Base-by-base conservation (phyloP, 106 monocot genomes). In the Acorus gramineus region DNA sequence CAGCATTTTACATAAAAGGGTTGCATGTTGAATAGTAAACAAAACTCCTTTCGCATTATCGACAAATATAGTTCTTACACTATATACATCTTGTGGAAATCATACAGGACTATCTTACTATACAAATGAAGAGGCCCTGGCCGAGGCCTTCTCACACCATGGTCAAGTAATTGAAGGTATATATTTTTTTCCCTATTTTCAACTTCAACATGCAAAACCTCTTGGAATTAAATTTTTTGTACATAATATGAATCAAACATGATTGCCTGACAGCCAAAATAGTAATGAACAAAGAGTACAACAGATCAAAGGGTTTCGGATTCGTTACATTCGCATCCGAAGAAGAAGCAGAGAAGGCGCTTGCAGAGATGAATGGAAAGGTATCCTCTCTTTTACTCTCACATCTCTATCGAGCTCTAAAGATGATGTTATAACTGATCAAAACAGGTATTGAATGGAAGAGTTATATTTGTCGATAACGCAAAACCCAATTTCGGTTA, bases 151-250 rank as follows among this genome's bases (percentile, higher is more conserved):
- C 59, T 72, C 81, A 47, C 86, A 86, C 52, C 90, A 63, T 72
- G 94, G 90, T 46, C 90, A 90, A 82, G 90, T 87, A 48, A 50
- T 95, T 60, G 86, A 90, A 82, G 90, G 90, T 91, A 7, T 60
- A 57, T 51, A 10, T 52, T 7, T 14, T 42, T 47, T 6, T 57
- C 5, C 54, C 28, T 42, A 52, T 47, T 47, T 47, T 57, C 6
- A 0, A 50, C 8, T 42, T 4, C 6, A 3, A 11, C 11, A 14
- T 74, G 57, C 47, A 3, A 13, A 44, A 10, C 9, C 11, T 53
- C 48, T 8, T 62, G 6, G 4, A 52, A 46, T 56, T 46, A 11
- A 3, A n/a, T 56, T 44, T 42, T 10, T 55, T 46, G 11, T 42
- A 6, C 7, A 59, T 14, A 12, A 7, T 7, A 28, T 3, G 43